phyloP scores from a whole-genome alignment of 208 protist species.

The Trypanosomatidae sp. region DNA sequence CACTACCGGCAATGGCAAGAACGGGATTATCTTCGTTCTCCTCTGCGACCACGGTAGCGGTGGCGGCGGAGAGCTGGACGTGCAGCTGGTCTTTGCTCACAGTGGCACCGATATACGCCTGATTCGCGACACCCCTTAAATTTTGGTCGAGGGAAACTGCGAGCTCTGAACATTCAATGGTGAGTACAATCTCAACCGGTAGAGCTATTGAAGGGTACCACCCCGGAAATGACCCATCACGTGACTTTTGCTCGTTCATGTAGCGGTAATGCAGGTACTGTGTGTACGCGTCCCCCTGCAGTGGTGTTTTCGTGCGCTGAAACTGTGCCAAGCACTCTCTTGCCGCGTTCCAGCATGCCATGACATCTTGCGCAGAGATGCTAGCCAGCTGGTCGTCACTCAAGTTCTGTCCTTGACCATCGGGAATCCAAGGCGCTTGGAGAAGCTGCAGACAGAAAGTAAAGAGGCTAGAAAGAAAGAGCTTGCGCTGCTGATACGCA shows the following conservation, averaged over 20 bases:
- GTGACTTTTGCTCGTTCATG: not conserved
- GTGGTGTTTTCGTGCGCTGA: not conserved
- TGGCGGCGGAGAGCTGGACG: conserved; percentile 5
- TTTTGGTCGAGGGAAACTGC: conserved; percentile 10
- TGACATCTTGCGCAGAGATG: conserved; percentile 16
- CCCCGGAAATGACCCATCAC: not conserved
- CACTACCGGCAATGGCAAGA: conserved; percentile 8
- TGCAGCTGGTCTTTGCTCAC: not conserved
- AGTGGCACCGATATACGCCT: not conserved
- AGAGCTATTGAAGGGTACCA: not conserved
- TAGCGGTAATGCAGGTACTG: conserved; percentile 18
- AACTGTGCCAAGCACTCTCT: conserved; percentile 16
- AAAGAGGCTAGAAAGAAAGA: conserved; percentile 16
- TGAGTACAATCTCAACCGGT: conserved; percentile 11
- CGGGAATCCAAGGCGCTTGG: conserved; percentile 30
- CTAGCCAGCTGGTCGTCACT: conserved; percentile 14
- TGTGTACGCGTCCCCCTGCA: conserved; percentile 9
- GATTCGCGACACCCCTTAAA: not conserved
- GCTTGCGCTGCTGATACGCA: conserved; percentile 17
- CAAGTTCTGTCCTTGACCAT: not conserved
- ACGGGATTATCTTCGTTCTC: conserved; percentile 10
- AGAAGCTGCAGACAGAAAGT: conserved; percentile 16
- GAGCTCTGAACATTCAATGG: conserved; percentile 11
- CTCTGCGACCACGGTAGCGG: conserved; percentile 9
- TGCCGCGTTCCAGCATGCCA: conserved; percentile 29